Percentiles rank a stretch among this genome's conserved stretches.
Evolutionary conservation across 768 basidiomycete species (phyloP).

Genomic region (Xerocomellus dryophilus): DNA sequence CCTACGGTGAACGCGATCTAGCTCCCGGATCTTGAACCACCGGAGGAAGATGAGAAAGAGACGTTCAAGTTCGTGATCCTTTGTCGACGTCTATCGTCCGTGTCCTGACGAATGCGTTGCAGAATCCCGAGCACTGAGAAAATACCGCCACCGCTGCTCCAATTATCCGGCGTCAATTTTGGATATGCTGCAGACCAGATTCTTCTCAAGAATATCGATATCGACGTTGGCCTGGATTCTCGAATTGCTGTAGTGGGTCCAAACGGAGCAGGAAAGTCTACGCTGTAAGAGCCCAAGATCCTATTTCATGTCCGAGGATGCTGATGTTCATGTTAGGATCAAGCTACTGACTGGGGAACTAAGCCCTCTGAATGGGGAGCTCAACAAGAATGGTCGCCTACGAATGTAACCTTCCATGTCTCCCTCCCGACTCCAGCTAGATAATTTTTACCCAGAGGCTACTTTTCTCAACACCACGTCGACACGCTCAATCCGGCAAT

Average conservation of each 20-base stretch:
- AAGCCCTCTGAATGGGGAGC: conserved; percentile 54
- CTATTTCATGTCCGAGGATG: neutral
- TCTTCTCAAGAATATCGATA: conserved; percentile 74
- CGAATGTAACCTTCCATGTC: conserved; percentile 60
- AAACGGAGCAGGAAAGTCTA: conserved; percentile 96
- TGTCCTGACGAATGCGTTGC: neutral
- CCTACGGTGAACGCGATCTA: conserved; percentile 29
- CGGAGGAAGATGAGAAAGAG: conserved; percentile 89
- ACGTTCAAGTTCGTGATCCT: conserved; percentile 69
- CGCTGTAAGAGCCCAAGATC: conserved; percentile 52
- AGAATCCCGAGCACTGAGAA: conserved; percentile 97
- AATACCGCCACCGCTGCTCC: conserved; percentile 92
- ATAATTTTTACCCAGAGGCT: conserved; percentile 50
- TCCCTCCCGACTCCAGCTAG: conserved; percentile 1
- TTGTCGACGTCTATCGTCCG: neutral
- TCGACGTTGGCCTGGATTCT: conserved; percentile 93
- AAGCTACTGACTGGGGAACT: conserved; percentile 52
- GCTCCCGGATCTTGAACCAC: conserved; percentile 90
- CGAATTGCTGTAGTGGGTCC: conserved; percentile 94
- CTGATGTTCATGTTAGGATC: conserved; percentile 51
- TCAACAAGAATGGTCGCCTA: conserved; percentile 87
- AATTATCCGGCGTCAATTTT: conserved; percentile 87
- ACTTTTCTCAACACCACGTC: conserved; percentile 95
- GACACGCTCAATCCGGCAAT: conserved; percentile 81
- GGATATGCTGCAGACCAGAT: conserved; percentile 78